Percentiles rank a stretch among this genome's conserved stretches.
Evolutionary conservation across 331 rosid species (phyloP).

Genomic region (Acacia pycnantha): DNA sequence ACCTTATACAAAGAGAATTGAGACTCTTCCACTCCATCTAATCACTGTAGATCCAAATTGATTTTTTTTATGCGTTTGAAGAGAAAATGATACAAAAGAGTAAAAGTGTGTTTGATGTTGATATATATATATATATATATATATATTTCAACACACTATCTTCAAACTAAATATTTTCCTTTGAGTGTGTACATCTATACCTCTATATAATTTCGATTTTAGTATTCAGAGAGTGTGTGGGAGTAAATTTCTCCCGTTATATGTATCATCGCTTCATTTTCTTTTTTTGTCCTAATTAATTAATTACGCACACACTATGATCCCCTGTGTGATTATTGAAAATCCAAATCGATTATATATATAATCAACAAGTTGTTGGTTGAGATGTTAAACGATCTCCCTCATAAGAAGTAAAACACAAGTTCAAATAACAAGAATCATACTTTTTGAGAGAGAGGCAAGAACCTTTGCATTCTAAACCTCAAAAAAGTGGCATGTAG

Average conservation of each 20-base stretch:
- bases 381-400: too few species aligned
- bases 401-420: too few species aligned
- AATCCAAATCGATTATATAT: neutral
- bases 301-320: too few species aligned
- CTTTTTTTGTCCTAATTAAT: too few species aligned
- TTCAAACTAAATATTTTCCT: neutral
- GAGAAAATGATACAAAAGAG: neutral
- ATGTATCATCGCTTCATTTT: too few species aligned
- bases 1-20: neutral
- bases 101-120: neutral
- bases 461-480: too few species aligned
- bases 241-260: neutral
- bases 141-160: neutral
- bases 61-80: neutral
- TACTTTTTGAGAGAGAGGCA: too few species aligned
- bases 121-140: too few species aligned
- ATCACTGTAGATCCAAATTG: neutral
- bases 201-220: neutral
- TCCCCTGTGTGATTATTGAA: neutral
- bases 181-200: neutral
- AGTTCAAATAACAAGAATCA: fast-evolving
- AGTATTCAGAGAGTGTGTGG: neutral
- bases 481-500: too few species aligned
- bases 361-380: too few species aligned
- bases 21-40: neutral